Percentiles rank a stretch among this genome's conserved stretches.
Conservation (phyloP, 345 rosid genomes). For the Corymbia maculata region DNA sequence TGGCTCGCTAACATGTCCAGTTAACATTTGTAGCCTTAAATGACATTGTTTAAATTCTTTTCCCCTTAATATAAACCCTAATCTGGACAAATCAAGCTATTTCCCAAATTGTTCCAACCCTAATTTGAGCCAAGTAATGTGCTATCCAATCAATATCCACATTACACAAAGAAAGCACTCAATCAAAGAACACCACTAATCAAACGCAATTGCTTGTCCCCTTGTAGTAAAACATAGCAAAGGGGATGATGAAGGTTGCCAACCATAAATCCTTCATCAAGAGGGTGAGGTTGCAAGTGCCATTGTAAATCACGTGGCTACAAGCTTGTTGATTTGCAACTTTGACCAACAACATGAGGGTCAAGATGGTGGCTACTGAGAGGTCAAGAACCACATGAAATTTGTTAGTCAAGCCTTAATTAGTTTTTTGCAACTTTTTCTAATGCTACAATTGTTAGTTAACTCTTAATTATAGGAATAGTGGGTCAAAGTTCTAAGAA, state of each 20-base stretch:
- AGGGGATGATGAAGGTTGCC: conserved; percentile 78
- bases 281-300: conserved; percentile 77
- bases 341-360: conserved; percentile 91
- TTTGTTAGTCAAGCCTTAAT: not conserved
- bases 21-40: too few species aligned
- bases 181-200: not conserved
- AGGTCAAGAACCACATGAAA: conserved; percentile 83
- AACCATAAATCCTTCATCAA: conserved; percentile 95
- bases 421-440: too few species aligned
- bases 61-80: too few species aligned
- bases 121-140: too few species aligned
- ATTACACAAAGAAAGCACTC: not conserved
- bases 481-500: not conserved
- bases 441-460: too few species aligned
- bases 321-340: conserved; percentile 97
- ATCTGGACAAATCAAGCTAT: too few species aligned
- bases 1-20: too few species aligned
- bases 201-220: conserved; percentile 75
- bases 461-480: too few species aligned
- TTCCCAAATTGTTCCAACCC: too few species aligned
- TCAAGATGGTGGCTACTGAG: conserved; percentile 70
- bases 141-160: conserved; percentile 10
- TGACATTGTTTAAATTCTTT: too few species aligned
- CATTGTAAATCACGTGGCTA: conserved; percentile 72
- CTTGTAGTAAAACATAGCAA: conserved; percentile 92